Percentiles rank a stretch among this genome's conserved stretches.
Conservation (phyloP, 495 filamentous ascomycete species). For the Hypoxylon fragiforme region DNA sequence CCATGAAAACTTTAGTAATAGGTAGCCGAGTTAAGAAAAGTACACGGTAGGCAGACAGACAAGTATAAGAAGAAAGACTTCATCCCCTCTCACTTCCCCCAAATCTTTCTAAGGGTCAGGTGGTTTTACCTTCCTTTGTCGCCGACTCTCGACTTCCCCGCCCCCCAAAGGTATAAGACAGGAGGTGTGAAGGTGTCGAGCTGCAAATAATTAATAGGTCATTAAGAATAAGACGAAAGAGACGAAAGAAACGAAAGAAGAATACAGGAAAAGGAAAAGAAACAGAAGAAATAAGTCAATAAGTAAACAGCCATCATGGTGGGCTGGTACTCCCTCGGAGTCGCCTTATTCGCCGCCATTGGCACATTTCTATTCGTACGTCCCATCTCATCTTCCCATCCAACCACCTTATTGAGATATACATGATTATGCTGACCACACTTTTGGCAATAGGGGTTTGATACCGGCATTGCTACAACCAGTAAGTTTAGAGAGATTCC, state of each 20-base stretch:
- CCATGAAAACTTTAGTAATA: background rate
- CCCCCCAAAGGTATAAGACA: background rate
- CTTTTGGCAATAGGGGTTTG: constrained; percentile 51
- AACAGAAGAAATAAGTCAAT: background rate
- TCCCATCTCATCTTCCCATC: background rate
- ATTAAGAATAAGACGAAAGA: too few relatives aligned
- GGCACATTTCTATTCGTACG: constrained; percentile 62
- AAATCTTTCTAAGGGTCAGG: background rate
- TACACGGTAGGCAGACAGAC: background rate
- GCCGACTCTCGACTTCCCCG: background rate
- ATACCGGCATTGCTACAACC: constrained; percentile 62
- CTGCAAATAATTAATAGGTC: too few relatives aligned
- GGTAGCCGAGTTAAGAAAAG: constrained; percentile 10
- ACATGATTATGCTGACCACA: constrained; percentile 4
- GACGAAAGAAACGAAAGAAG: background rate
- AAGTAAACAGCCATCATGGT: constrained; percentile 21
- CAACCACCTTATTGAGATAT: background rate
- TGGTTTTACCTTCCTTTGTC: constrained; percentile 1
- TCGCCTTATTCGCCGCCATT: constrained; percentile 59
- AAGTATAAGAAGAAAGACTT: constrained; percentile 17
- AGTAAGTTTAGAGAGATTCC: constrained; percentile 55
- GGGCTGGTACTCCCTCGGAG: constrained; percentile 45
- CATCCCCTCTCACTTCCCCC: background rate
- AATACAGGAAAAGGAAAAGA: background rate
- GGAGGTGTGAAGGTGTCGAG: constrained; percentile 1